Conservation (phyloP, 2,329 filamentous ascomycete species). For the Trichoderma atroviride region DNA sequence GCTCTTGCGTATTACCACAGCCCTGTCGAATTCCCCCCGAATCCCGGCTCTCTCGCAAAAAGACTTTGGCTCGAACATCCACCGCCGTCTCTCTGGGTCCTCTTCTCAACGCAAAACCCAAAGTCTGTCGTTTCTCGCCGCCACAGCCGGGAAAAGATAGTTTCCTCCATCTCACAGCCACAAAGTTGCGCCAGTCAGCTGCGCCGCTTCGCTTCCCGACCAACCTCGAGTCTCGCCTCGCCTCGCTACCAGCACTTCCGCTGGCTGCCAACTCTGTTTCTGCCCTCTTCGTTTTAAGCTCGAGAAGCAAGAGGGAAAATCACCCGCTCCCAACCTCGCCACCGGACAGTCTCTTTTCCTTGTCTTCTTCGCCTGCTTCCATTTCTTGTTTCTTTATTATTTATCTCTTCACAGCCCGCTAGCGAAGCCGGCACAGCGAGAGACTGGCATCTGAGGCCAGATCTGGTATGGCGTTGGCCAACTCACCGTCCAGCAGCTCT, state of each 20-base stretch:
- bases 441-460: conserved; percentile 21
- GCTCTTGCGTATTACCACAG: neutral
- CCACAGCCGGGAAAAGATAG: conserved; percentile 10
- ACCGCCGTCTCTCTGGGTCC: neutral
- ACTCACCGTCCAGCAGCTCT: conserved; percentile 11
- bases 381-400: neutral
- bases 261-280: neutral
- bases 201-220: conserved; percentile 23
- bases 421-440: neutral
- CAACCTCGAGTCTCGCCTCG: neutral
- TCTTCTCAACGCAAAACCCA: neutral
- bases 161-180: conserved; percentile 10
- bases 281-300: neutral
- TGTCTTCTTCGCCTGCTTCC: neutral
- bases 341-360: neutral
- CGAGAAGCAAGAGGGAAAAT: neutral
- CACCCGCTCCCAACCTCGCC: neutral
- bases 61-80: neutral
- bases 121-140: neutral
- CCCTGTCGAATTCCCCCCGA: neutral
- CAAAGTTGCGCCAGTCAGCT: conserved; percentile 24
- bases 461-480: conserved; percentile 30
- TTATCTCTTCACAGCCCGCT: neutral
- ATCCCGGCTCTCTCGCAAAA: neutral
- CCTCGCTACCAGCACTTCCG: neutral